Base-by-base conservation (phyloP, 768 basidiomycete genomes). In the Coprinopsis strossmayeri region DNA sequence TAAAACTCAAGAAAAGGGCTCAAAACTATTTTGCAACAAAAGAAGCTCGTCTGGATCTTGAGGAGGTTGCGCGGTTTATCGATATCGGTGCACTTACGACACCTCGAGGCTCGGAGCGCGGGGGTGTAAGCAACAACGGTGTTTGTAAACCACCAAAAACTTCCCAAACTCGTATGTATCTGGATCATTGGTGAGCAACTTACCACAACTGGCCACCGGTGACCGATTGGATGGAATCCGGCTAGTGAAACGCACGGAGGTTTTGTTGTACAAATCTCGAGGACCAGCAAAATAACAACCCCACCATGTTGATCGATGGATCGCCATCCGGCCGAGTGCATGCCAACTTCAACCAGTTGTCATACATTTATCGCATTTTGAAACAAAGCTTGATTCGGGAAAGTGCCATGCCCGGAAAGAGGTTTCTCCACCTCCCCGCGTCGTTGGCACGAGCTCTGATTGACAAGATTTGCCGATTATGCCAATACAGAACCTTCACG, bases 71-170 rank as follows among this genome's bases (percentile, higher is more conserved):
- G 24, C 26, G 52, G 40, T 46, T 46, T 64, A 64, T 64, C 63
- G 61, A 63, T 64, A 60, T 58, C 59, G 62, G 63, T 62, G 47
- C 10, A 21, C 18, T 10, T 18, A 7, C 35, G 18, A 10, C 15
- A 7, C 30, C 30, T 7, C 9, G 9, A 17, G 35, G 18, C 35
- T 38, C 17, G 17, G 5, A 17, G 18, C 10, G 18, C 35, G 5
- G 9, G 11, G 35, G 35, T 10, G 17, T 17, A 17, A 38, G 35
- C n/a, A n/a, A n/a, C n/a, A n/a, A 18, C 35, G 35, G 35, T 18
- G 35, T 18, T 38, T 38, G 35, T 38, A n/a, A n/a, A n/a, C n/a
- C n/a, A n/a, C n/a, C n/a, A n/a, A n/a, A n/a, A n/a, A n/a, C 9
- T 38, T 18, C 17, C 35, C 17, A 38, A 11, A 38, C 17, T 10